A percentile compares a stretch with the other conserved stretches of the same genome.
These are phyloP conservation scores for Knoxia roxburghii DNA, from an alignment of 257 asterid genomes.

Conservation along the genomic window DNA sequence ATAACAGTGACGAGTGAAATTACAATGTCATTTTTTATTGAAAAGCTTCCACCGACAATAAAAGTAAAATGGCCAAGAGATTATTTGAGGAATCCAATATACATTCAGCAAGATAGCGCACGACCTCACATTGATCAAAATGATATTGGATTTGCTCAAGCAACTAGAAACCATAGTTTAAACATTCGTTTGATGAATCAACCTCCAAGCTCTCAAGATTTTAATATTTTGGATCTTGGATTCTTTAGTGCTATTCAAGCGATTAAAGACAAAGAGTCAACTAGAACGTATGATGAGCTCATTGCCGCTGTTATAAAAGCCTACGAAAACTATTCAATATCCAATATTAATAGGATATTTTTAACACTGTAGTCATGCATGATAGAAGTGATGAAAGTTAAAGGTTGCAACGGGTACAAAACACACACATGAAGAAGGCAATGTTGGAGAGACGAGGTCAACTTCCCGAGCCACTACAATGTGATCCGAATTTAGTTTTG, in stretches of 20 bases:
- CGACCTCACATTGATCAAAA: background rate
- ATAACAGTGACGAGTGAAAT: background rate
- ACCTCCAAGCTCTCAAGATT: background rate
- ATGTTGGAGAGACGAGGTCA: no score
- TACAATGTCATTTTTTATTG: background rate
- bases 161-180: background rate
- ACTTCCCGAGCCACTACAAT: no score
- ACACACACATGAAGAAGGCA: no score
- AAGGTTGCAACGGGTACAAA: no score
- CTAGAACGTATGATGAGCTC: no score
- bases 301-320: no score
- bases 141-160: background rate
- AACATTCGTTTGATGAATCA: background rate
- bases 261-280: background rate
- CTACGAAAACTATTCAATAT: no score
- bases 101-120: conserved; percentile 10
- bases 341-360: no score
- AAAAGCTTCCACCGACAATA: conserved; percentile 1
- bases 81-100: background rate
- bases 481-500: no score
- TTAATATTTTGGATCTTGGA: background rate
- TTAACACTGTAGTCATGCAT: no score
- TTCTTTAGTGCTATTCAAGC: background rate
- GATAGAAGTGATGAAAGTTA: no score
- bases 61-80: conserved; percentile 2